Evolutionary conservation across 257 asterid genomes (phyloP).

Genomic region (Lycium barbarum): DNA sequence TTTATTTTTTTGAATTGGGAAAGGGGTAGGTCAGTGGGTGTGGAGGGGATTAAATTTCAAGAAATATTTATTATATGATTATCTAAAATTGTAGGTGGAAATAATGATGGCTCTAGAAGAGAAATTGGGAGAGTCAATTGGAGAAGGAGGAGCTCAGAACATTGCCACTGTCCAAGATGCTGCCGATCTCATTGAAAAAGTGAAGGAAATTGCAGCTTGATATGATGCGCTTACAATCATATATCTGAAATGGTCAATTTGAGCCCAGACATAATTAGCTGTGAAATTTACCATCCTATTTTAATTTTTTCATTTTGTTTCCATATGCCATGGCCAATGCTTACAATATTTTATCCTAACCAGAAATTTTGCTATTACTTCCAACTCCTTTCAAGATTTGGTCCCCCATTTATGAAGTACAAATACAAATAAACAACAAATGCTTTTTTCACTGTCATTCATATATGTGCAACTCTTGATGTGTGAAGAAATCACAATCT

Average conservation of each 20-base stretch:
- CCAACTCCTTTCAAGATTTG: not conserved
- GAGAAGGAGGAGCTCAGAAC: constrained; percentile 3
- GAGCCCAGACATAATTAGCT: constrained; percentile 27
- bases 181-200: no score
- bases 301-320: no score
- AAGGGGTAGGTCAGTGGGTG: no score
- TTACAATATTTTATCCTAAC: not conserved
- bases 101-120: constrained; percentile 64
- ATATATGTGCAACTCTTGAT: not conserved
- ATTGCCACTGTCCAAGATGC: no score
- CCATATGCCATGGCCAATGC: not conserved
- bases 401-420: not conserved
- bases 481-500: not conserved
- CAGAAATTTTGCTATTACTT: not conserved
- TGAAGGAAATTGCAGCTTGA: no score
- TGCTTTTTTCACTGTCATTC: not conserved
- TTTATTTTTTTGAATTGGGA: no score
- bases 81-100: constrained; percentile 38
- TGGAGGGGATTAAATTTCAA: no score
- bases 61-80: no score
- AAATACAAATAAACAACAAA: not conserved
- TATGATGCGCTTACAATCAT: no score
- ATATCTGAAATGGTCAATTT: constrained; percentile 35
- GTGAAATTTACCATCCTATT: no score
- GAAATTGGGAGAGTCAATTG: constrained; percentile 55